Conservation (phyloP, 2,329 filamentous ascomycete species). For the Lasiodiplodia gonubiensis region DNA sequence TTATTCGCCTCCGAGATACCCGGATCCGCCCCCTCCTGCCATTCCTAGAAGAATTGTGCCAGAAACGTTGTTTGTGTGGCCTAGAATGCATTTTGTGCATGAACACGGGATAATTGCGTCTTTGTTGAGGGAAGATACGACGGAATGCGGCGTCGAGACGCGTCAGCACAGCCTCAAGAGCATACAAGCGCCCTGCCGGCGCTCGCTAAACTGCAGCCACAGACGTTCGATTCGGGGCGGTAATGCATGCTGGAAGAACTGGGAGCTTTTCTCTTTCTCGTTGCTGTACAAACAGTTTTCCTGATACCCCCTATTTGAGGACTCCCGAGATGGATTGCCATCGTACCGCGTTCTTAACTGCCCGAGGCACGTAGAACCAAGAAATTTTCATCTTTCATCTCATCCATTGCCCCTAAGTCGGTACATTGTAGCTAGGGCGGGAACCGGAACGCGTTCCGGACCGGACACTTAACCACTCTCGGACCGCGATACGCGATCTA, state of each 20-base stretch:
- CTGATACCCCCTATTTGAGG: slow-evolving; percentile 2
- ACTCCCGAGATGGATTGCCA: background rate
- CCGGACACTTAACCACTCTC: background rate
- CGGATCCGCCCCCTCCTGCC: background rate
- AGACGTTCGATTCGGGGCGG: background rate
- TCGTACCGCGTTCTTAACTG: background rate
- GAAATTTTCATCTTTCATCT: background rate
- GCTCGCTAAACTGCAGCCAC: background rate
- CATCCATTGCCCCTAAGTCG: background rate
- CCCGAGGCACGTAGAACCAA: background rate
- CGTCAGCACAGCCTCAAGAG: background rate
- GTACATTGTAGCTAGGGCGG: background rate
- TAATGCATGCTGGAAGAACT: background rate
- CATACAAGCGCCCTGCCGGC: background rate
- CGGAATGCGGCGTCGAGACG: background rate
- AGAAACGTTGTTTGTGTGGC: background rate
- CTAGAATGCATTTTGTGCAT: background rate
- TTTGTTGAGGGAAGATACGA: background rate
- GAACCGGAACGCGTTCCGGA: background rate
- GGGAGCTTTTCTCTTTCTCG: background rate
- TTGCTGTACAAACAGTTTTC: background rate
- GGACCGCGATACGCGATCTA: background rate
- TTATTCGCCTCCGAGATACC: background rate
- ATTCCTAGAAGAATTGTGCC: background rate
- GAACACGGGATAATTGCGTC: background rate